A percentile compares a stretch with the other conserved stretches of the same genome.
Evolutionary conservation across 2,329 filamentous ascomycete species (phyloP).

Genomic region (Lasiodiplodia sp.): DNA sequence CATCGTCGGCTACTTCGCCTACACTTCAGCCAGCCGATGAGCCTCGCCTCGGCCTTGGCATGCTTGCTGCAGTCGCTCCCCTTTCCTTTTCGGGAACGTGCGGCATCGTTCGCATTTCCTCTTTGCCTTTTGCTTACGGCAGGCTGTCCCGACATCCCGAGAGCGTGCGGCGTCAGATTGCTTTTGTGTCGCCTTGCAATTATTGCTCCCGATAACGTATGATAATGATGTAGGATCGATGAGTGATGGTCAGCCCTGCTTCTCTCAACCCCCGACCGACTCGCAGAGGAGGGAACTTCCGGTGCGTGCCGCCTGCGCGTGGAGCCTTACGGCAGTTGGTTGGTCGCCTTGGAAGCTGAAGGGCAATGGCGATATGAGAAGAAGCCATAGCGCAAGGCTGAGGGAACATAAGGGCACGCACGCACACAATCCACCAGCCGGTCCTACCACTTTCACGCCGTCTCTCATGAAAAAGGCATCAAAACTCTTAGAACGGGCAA

Average conservation of each 20-base stretch:
- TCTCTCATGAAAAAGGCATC: not conserved
- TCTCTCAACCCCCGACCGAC: not conserved
- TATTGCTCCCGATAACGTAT: not conserved
- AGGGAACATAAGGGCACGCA: not conserved
- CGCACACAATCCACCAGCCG: not conserved
- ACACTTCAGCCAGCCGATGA: not conserved
- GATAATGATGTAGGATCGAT: not conserved
- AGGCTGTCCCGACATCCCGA: not conserved
- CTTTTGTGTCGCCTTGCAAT: not conserved
- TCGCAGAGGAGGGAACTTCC: not conserved
- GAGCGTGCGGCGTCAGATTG: not conserved
- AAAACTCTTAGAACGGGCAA: not conserved
- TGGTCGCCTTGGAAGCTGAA: not conserved
- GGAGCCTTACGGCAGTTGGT: not conserved
- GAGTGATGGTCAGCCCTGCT: not conserved
- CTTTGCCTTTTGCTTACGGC: not conserved
- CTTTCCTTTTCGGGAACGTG: no score
- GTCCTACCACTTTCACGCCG: not conserved
- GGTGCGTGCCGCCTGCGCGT: not conserved
- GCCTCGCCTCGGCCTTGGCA: not conserved
- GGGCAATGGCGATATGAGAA: not conserved
- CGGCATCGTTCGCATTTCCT: not conserved
- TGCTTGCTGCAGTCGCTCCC: not conserved
- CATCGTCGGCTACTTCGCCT: not conserved
- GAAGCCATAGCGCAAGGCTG: constrained; percentile 1